Conservation (phyloP, 176 grass and related monocot genomes). For the Oryza nivara region DNA sequence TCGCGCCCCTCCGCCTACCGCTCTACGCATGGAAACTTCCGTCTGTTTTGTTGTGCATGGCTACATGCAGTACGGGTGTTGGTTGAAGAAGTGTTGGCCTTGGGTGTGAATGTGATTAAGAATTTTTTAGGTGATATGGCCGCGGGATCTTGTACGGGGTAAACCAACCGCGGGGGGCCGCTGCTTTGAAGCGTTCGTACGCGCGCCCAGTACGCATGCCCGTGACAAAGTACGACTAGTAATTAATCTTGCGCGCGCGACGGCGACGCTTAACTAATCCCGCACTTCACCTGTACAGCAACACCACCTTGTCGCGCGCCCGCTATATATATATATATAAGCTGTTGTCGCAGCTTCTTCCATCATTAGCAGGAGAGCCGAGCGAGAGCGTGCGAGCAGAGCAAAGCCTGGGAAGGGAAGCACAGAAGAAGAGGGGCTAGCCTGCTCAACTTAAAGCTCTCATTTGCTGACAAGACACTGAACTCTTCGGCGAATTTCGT, state of each 20-base stretch:
- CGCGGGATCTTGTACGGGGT: background rate
- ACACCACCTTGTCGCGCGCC: background rate
- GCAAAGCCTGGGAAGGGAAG: background rate
- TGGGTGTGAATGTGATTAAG: background rate
- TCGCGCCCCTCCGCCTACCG: background rate
- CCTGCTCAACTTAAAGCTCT: background rate
- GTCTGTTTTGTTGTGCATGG: too few relatives aligned
- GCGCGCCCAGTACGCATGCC: background rate
- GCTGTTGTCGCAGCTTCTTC: background rate
- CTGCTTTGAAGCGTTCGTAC: constrained; percentile 27
- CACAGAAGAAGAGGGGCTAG: background rate
- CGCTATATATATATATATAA: constrained; percentile 50
- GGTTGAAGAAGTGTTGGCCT: background rate
- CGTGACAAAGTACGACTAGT: too few relatives aligned
- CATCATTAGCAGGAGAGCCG: background rate
- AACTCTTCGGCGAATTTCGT: background rate
- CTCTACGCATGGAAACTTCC: constrained; percentile 3
- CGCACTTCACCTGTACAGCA: background rate
- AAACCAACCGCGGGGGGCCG: background rate
- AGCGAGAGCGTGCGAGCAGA: background rate
- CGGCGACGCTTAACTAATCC: constrained; percentile 32
- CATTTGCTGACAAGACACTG: background rate
- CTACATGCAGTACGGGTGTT: background rate
- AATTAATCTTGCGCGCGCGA: background rate
- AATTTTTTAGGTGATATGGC: background rate